Conservation (phyloP, 2,329 filamentous ascomycete species). For the Cordyceps pruinosa region DNA sequence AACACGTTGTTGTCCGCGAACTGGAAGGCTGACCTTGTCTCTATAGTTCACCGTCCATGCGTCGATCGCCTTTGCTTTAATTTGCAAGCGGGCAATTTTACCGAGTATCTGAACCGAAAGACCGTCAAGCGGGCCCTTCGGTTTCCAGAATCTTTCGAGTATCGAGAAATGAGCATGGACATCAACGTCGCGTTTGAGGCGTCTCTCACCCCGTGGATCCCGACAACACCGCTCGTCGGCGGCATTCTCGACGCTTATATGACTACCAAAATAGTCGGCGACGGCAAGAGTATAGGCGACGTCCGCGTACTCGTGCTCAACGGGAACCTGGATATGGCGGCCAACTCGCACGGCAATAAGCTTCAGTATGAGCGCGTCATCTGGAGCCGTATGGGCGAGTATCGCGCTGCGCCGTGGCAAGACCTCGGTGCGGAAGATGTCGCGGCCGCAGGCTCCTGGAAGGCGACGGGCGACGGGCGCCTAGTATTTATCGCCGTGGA, state of each 20-base stretch:
- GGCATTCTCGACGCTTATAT: constrained; percentile 15
- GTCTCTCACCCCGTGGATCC: background rate
- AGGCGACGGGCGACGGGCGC: constrained; percentile 14
- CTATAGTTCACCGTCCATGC: constrained; percentile 14
- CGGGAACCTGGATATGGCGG: constrained; percentile 18
- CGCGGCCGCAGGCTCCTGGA: constrained; percentile 15
- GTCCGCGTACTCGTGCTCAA: constrained; percentile 19
- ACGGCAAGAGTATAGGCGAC: constrained; percentile 14
- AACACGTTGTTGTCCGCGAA: no score
- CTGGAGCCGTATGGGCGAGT: constrained; percentile 38
- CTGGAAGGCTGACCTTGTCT: constrained; percentile 18
- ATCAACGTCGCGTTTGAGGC: constrained; percentile 58
- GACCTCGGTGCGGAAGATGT: constrained; percentile 12
- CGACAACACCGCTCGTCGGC: constrained; percentile 13
- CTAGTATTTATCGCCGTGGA: constrained; percentile 19
- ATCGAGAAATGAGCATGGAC: constrained; percentile 87
- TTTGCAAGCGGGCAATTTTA: constrained; percentile 17
- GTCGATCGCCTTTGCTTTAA: constrained; percentile 8
- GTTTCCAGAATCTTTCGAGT: constrained; percentile 60
- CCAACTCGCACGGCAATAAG: constrained; percentile 22
- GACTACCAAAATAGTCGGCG: background rate
- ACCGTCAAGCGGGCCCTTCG: constrained; percentile 16
- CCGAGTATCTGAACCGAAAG: constrained; percentile 20
- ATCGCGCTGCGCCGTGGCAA: constrained; percentile 26
- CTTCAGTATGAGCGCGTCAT: constrained; percentile 32